phyloP scores from a whole-genome alignment of 805 yeast genomes.

The Candida taoyuanica region DNA sequence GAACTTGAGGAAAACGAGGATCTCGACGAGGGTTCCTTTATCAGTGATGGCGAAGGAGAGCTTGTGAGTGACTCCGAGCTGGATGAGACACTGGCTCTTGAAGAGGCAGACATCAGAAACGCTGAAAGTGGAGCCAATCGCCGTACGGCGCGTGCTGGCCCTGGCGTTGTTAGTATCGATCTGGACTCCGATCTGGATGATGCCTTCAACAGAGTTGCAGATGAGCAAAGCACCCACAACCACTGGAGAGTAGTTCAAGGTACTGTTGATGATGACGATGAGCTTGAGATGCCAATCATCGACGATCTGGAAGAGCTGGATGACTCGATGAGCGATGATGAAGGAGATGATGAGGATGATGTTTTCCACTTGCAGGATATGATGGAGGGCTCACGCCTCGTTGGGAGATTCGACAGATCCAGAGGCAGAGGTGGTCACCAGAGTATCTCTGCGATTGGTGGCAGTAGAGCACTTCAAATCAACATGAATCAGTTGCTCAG shows the following conservation, averaged over 20 bases:
- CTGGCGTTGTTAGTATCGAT: conserved; percentile 6
- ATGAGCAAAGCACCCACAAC: not conserved
- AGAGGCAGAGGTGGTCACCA: conserved; percentile 26
- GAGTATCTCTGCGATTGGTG: conserved; percentile 25
- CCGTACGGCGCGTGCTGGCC: too few relatives aligned
- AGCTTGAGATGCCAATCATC: conserved; percentile 14
- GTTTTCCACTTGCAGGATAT: conserved; percentile 14
- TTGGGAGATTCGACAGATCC: conserved; percentile 10
- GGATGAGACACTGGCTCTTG: conserved; percentile 27
- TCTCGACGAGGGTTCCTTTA: conserved; percentile 24
- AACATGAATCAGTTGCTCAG: conserved; percentile 4
- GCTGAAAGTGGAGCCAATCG: not conserved
- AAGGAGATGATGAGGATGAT: conserved; percentile 18
- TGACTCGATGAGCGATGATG: conserved; percentile 9
- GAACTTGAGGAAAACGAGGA: conserved; percentile 10
- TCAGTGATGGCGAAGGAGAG: conserved; percentile 10
- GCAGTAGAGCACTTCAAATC: not conserved
- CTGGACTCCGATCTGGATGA: conserved; percentile 7
- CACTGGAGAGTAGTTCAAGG: conserved; percentile 17
- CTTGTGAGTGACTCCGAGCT: conserved; percentile 9
- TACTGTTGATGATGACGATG: conserved; percentile 29
- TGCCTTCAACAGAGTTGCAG: conserved; percentile 2
- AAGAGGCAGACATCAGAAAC: conserved; percentile 24
- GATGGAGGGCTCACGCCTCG: not conserved
- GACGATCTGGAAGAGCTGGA: conserved; percentile 12